phyloP scores from a whole-genome alignment of 2,329 filamentous ascomycete genomes.

The Colletotrichum orbiculare region DNA sequence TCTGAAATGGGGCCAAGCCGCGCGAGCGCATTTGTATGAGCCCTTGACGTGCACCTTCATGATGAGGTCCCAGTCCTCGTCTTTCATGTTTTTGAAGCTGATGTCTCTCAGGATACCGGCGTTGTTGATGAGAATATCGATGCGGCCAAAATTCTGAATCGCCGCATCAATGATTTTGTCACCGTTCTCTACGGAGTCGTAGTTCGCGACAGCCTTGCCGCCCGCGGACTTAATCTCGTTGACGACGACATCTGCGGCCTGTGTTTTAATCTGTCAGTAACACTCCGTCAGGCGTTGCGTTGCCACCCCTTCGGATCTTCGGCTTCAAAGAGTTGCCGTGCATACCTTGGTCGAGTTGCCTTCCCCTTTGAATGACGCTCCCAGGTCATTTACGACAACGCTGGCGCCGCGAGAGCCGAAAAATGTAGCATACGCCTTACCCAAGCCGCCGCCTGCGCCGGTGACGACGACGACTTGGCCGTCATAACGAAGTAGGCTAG shows the following conservation, averaged over 20 bases:
- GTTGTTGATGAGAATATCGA: slow-evolving; percentile 98
- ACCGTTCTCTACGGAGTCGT: slow-evolving; percentile 92
- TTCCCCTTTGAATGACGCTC: slow-evolving; percentile 92
- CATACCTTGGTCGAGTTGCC: slow-evolving; percentile 85
- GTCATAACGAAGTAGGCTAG: slow-evolving; percentile 79
- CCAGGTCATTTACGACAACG: slow-evolving; percentile 96
- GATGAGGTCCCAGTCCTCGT: slow-evolving; percentile 96
- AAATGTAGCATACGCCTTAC: slow-evolving; percentile 87
- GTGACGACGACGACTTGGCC: slow-evolving; percentile 87
- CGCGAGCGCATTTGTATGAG: slow-evolving; percentile 93
- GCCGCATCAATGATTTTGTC: slow-evolving; percentile 94
- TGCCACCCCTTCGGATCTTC: not conserved
- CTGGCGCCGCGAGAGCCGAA: slow-evolving; percentile 92
- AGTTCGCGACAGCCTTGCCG: slow-evolving; percentile 97
- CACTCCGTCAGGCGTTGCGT: not conserved
- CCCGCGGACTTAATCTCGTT: slow-evolving; percentile 86
- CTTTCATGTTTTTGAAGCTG: slow-evolving; percentile 99
- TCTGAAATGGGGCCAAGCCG: slow-evolving; percentile 96
- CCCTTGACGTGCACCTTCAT: slow-evolving; percentile 93
- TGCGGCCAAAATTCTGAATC: slow-evolving; percentile 82
- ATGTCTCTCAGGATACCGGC: slow-evolving; percentile 94
- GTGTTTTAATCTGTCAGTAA: slow-evolving; percentile 40
- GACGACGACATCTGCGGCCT: slow-evolving; percentile 87
- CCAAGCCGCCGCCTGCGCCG: slow-evolving; percentile 82
- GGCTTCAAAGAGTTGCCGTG: slow-evolving; percentile 1